Base-by-base conservation (phyloP, 495 filamentous ascomycete genomes). In the Evernia prunastri region DNA sequence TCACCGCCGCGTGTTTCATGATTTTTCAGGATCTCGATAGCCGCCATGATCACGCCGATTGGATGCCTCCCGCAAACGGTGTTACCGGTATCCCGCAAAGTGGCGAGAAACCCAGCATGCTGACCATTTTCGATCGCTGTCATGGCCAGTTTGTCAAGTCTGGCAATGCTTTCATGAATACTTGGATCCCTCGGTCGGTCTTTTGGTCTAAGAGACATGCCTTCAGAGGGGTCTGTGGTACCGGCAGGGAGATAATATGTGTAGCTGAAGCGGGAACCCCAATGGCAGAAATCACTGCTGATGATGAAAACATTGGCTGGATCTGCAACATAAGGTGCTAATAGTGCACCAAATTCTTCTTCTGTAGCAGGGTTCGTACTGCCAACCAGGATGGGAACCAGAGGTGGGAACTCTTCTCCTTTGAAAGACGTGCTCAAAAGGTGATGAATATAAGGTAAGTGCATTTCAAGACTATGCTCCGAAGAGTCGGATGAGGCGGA, bases 381-480 rank as follows among this genome's bases (percentile, higher is more conserved):
- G n/a, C 94, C 94, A 27, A 98, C 84, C 70, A 98, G 82, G 57
- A 97, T 91, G 3, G 94, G 94, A 12, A 96, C 81, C 31, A 99
- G 80, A 11, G 82, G 84, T 1, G 91, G 90, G 71, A 88, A 90
- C 53, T 82, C 71, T 23, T 68, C 67, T 33, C 67, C 61, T 4
- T 74, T 73, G 64, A 81, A 83, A 2, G 78, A 85, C 71, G 79
- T 80, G 33, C 83, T 80, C 18, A 91, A 78, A 51, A 92, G 84
- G 73, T 93, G 92, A 82, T 94, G 90, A 67, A 97, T 86, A 71
- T 94, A 97, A 3, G 94, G 94, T 0, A 97, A 80, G 68, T 99
- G 94, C 86, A 97, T 96, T 76, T 97, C 95, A 31, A 97, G 85
- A 59, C 90, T 96, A 75, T 99, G 94, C 74, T 99, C 94, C 39